Evolutionary conservation across 108 stramenopile genomes (phyloP), one percentile per base, ranked within the genome.

Genomic region (Cyclotella atomus): DNA sequence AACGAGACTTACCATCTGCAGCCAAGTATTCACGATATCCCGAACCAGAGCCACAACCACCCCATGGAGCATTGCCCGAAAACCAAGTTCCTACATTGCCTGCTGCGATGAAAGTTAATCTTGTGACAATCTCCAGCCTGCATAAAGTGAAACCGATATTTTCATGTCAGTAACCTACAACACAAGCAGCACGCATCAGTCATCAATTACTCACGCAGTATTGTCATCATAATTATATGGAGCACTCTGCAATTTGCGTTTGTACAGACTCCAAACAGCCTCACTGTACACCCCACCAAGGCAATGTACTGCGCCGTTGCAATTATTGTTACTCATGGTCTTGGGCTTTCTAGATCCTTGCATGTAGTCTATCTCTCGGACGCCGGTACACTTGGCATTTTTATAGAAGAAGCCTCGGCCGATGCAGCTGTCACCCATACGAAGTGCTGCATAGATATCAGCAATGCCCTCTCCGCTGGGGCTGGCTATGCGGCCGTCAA

Each of bases 11-110:
- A 65, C 64, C 64, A 60, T 76, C 75, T 24, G 75, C 75, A 17
- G 60, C 52, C 7, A 76, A 38, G 30, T 61, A 76, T 19, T 56
- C 59, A 35, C 25, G 45, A 12, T 76, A 76, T 49, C 75, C 75
- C 47, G 49, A 57, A n/a, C 24, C 44, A 25, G 45, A 36, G 36
- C 32, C 45, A 23, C 66, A 76, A 16, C 75, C 75, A 15, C 75
- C 65, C 5, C 23, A 68, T 17, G 59, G 56, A 15, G 59, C 44
- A n/a, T 20, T 76, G 23, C 66, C 75, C 30, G 59, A 68, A 32
- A 65, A 76, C 75, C 75, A 76, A 60, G 50, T 41, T 9, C 1
- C 16, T 41, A 76, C 32, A 59, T 76, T 67, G 1, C 60, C 75
- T 29, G 75, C 75, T 33, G 66, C 75, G 25, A 61, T 68, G 36